phyloP scores from a whole-genome alignment of 495 filamentous ascomycete genomes.

The Sabuloglossum arenarium region DNA sequence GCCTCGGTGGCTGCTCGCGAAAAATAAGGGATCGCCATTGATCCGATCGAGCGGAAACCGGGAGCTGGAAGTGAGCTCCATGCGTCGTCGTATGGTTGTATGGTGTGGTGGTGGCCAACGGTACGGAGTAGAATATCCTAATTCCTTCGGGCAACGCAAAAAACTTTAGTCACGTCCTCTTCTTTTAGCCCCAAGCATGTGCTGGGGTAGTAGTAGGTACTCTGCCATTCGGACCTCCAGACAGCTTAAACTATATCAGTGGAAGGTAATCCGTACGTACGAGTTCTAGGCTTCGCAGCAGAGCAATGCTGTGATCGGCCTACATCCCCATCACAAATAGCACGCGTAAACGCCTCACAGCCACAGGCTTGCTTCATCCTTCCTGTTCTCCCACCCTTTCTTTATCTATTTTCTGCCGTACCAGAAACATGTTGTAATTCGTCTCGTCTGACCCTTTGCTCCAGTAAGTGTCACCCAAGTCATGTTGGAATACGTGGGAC shows the following conservation, averaged over 20 bases:
- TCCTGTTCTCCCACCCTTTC: neutral
- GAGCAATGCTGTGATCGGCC: neutral
- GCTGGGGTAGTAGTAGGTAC: neutral
- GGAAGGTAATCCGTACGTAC: no score
- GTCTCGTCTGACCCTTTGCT: neutral
- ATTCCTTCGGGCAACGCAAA: no score
- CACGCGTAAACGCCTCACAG: neutral
- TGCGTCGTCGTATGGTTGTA: neutral
- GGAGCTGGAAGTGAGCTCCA: neutral
- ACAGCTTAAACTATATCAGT: no score
- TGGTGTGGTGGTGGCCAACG: neutral
- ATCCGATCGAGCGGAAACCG: conserved; percentile 1
- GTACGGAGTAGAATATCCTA: no score
- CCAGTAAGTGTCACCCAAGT: neutral
- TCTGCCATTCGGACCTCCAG: neutral
- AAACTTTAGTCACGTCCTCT: no score
- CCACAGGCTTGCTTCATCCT: neutral
- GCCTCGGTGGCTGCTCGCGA: neutral
- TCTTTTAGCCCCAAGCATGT: neutral
- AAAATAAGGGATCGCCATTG: neutral
- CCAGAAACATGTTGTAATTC: neutral
- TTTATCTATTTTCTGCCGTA: neutral
- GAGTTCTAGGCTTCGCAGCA: conserved; percentile 9
- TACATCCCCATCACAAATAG: neutral
- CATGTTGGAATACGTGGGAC: neutral